phyloP scores from a whole-genome alignment of 192 early-diverging fungal species.

The Haplosporangium gracile region DNA sequence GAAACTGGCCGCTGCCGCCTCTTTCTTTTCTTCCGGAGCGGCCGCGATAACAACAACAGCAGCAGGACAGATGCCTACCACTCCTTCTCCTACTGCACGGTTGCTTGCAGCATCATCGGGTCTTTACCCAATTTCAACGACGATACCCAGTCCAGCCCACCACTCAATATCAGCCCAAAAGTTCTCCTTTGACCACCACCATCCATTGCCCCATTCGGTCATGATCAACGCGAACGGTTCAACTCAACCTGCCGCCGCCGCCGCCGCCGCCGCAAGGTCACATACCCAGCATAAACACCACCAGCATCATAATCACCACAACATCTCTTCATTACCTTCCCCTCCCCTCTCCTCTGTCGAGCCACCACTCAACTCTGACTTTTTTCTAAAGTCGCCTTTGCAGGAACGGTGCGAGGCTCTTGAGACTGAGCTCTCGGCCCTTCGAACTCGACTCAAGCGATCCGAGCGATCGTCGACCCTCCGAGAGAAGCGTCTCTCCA shows the following conservation, averaged over 20 bases:
- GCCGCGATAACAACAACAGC: slow-evolving; percentile 2
- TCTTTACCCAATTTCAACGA: slow-evolving; percentile 23
- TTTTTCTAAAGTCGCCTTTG: slow-evolving; percentile 32
- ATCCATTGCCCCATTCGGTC: not conserved
- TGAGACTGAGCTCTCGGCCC: slow-evolving; percentile 33
- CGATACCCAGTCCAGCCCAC: slow-evolving; percentile 18
- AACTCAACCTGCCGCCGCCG: slow-evolving; percentile 10
- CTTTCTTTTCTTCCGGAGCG: slow-evolving; percentile 10
- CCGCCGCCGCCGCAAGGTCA: not conserved
- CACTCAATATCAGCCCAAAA: not conserved
- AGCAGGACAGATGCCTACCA: not conserved
- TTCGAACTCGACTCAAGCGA: slow-evolving; percentile 27
- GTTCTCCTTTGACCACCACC: slow-evolving; percentile 1
- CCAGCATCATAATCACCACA: not conserved
- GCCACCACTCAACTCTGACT: slow-evolving; percentile 22
- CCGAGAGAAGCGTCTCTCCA: slow-evolving; percentile 39
- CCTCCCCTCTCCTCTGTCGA: slow-evolving; percentile 37
- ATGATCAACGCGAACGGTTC: slow-evolving; percentile 8
- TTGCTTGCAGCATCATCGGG: slow-evolving; percentile 1
- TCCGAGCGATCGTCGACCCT: slow-evolving; percentile 24
- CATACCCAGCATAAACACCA: slow-evolving; percentile 17
- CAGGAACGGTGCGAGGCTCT: slow-evolving; percentile 46
- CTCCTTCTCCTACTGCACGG: not conserved
- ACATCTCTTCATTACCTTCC: slow-evolving; percentile 29
- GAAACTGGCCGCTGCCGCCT: slow-evolving; percentile 1